Percentiles rank a stretch among this genome's conserved stretches.
These are phyloP conservation scores for Citrus glauca DNA, from an alignment of 345 rosid genomes.

Conservation along the genomic window DNA sequence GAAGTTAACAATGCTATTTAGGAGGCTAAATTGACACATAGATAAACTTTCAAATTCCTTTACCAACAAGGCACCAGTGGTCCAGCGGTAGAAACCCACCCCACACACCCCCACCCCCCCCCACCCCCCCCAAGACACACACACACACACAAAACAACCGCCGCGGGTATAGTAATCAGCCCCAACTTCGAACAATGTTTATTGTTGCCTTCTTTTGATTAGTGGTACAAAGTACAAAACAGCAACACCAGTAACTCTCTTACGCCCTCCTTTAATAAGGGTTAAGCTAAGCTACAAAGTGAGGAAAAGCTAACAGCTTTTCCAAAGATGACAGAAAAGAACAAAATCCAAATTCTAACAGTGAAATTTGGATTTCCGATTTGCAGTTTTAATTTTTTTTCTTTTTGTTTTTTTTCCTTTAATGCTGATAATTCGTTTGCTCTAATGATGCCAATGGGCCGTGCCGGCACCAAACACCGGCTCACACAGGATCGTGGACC, in stretches of 20 bases:
- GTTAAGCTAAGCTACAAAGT: too few relatives aligned
- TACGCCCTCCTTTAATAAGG: background rate
- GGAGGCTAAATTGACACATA: too few relatives aligned
- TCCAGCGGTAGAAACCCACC: conserved; percentile 17
- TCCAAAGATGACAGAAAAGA: conserved; percentile 12
- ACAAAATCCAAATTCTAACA: conserved; percentile 19
- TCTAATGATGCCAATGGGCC: too few relatives aligned
- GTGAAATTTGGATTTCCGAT: conserved; percentile 30
- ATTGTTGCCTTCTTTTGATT: too few relatives aligned
- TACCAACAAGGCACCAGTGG: background rate
- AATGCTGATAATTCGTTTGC: background rate
- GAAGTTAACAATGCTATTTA: too few relatives aligned
- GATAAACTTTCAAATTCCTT: too few relatives aligned
- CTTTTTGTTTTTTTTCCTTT: too few relatives aligned
- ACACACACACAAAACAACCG: background rate
- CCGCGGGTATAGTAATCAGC: conserved; percentile 8
- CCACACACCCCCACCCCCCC: conserved; percentile 13
- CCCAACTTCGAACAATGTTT: too few relatives aligned
- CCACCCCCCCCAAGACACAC: background rate
- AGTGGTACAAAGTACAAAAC: background rate
- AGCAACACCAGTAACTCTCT: background rate
- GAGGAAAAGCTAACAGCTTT: background rate
- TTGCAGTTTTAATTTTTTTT: background rate
- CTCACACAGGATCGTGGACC: rapidly evolving
- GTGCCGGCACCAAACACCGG: too few relatives aligned